A percentile compares a stretch with the other conserved stretches of the same genome.
Conservation (phyloP, 768 basidiomycete species). For the Butyriboletus loyo region DNA sequence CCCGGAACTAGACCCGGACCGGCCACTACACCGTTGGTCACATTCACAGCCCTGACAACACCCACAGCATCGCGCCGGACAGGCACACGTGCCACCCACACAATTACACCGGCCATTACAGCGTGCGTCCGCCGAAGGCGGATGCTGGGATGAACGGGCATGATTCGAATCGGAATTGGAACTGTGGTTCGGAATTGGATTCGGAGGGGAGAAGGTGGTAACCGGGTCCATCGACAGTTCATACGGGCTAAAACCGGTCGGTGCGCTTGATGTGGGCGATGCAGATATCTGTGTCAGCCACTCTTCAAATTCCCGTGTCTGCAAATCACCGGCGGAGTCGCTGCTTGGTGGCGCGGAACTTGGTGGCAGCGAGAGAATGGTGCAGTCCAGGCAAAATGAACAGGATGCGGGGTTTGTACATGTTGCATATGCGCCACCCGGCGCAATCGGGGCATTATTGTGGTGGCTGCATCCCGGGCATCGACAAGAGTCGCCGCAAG, state of each 20-base stretch:
- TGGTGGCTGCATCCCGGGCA: slow-evolving; percentile 68
- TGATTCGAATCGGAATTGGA: slow-evolving; percentile 3
- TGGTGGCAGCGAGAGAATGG: slow-evolving; percentile 49
- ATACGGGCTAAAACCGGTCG: slow-evolving; percentile 29
- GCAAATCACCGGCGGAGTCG: slow-evolving; percentile 41
- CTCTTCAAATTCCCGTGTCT: slow-evolving; percentile 53
- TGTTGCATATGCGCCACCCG: slow-evolving; percentile 35
- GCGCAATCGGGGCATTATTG: slow-evolving; percentile 36
- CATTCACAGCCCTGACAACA: slow-evolving; percentile 32
- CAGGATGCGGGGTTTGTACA: slow-evolving; percentile 40
- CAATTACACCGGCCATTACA: slow-evolving; percentile 36
- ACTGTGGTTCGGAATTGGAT: slow-evolving; percentile 7
- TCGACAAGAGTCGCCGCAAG: slow-evolving; percentile 59
- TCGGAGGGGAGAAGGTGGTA: slow-evolving; percentile 11
- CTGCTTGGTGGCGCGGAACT: slow-evolving; percentile 41
- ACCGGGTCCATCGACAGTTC: slow-evolving; percentile 23
- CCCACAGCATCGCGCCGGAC: slow-evolving; percentile 31
- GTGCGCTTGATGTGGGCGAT: slow-evolving; percentile 10
- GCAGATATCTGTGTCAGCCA: slow-evolving; percentile 54
- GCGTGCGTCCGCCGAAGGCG: slow-evolving; percentile 23
- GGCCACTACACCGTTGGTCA: slow-evolving; percentile 21
- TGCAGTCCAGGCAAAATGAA: slow-evolving; percentile 59
- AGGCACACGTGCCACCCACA: slow-evolving; percentile 30
- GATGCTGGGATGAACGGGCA: slow-evolving; percentile 14
- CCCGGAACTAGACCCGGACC: slow-evolving; percentile 5